Percentiles rank a stretch among this genome's conserved stretches.
phyloP scores from a whole-genome alignment of 1,139 yeast species.

The Saccharomyces pastorianus region DNA sequence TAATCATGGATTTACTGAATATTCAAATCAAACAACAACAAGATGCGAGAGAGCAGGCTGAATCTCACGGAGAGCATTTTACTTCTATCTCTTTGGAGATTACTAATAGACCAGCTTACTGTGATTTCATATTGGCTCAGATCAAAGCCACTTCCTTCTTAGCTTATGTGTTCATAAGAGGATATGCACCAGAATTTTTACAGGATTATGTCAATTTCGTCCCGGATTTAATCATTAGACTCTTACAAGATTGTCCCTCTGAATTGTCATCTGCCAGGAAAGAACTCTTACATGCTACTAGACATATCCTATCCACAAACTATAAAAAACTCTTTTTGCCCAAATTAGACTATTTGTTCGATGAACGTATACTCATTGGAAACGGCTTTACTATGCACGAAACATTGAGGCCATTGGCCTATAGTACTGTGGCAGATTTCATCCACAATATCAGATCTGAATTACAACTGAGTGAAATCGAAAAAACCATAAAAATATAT shows the following conservation, averaged over 20 bases:
- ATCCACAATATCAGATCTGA: constrained; percentile 88
- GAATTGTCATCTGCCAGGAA: constrained; percentile 88
- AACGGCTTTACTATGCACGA: constrained; percentile 89
- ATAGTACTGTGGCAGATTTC: constrained; percentile 92
- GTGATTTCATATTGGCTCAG: constrained; percentile 87
- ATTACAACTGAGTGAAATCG: constrained; percentile 72
- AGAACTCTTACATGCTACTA: constrained; percentile 85
- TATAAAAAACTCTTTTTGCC: constrained; percentile 77
- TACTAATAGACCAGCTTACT: constrained; percentile 68
- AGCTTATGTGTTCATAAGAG: constrained; percentile 85
- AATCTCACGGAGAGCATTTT: constrained; percentile 45
- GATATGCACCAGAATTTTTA: constrained; percentile 62
- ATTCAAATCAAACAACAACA: constrained; percentile 73
- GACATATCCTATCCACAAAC: constrained; percentile 88
- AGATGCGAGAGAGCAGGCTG: constrained; percentile 56
- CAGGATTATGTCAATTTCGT: constrained; percentile 60
- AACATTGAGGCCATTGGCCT: constrained; percentile 80
- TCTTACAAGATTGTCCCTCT: constrained; percentile 94
- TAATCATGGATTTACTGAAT: constrained; percentile 64
- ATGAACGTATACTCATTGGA: constrained; percentile 83
- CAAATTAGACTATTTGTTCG: constrained; percentile 73
- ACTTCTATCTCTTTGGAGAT: constrained; percentile 60
- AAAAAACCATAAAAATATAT: constrained; percentile 81
- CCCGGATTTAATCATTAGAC: constrained; percentile 78
- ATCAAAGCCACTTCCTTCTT: constrained; percentile 93